These are phyloP conservation scores for Penicillium odoratum DNA, from an alignment of 495 filamentous ascomycete genomes.

Conservation along the genomic window DNA sequence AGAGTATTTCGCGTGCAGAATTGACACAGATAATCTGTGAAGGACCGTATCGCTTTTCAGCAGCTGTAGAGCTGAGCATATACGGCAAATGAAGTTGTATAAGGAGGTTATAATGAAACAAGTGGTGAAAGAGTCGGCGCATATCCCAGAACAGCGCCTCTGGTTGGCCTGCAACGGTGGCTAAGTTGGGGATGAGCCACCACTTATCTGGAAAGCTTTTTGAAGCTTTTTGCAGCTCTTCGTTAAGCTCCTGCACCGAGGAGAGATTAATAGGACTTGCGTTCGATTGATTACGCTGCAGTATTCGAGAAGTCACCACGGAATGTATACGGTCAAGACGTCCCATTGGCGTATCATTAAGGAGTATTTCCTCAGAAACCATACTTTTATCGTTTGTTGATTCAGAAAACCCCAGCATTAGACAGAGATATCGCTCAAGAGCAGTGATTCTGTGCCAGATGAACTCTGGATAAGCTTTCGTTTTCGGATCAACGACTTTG, in stretches of 20 bases:
- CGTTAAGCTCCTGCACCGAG: conserved; percentile 40
- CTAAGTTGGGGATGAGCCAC: conserved; percentile 31
- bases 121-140: conserved; percentile 32
- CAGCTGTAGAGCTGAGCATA: conserved; percentile 17
- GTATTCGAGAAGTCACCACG: conserved; percentile 35
- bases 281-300: conserved; percentile 42
- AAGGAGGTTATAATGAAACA: conserved; percentile 43
- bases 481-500: conserved; percentile 20
- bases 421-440: conserved; percentile 45
- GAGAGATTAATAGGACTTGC: conserved; percentile 15
- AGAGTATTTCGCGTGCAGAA: conserved; percentile 45
- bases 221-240: conserved; percentile 39
- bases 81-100: conserved; percentile 31
- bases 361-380: conserved; percentile 10
- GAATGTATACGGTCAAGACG: conserved; percentile 25
- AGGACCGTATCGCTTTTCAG: conserved; percentile 24
- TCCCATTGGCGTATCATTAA: conserved; percentile 17
- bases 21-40: conserved; percentile 43
- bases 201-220: conserved; percentile 32
- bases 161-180: conserved; percentile 2
- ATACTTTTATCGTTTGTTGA: conserved; percentile 35
- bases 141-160: conserved; percentile 23
- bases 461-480: conserved; percentile 19
- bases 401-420: conserved; percentile 51
- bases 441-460: conserved; percentile 31